Percentiles rank a stretch among this genome's conserved stretches.
Evolutionary conservation across 345 rosid genomes (phyloP).

Genomic region (Salix udensis): DNA sequence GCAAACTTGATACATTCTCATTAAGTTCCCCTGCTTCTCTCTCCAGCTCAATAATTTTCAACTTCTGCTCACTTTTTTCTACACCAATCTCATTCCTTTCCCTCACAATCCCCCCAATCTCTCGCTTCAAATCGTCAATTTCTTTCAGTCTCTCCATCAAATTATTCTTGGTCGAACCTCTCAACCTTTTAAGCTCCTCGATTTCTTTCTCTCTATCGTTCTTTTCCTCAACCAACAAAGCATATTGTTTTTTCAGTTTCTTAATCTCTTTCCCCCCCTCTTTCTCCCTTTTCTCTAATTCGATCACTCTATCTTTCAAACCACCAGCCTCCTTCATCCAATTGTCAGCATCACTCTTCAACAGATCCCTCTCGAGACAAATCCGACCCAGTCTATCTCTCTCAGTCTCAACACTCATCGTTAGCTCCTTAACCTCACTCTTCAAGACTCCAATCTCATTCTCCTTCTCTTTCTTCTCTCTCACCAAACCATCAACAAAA

Average conservation of each 20-base stretch:
- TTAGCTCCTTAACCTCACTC: constrained; percentile 26
- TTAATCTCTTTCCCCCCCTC: constrained; percentile 28
- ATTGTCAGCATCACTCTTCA: constrained; percentile 26
- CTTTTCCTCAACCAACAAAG: constrained; percentile 34
- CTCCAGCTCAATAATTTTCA: constrained; percentile 39
- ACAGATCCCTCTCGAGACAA: constrained; percentile 41
- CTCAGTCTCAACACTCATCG: constrained; percentile 32
- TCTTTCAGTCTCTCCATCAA: constrained; percentile 28
- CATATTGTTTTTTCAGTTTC: constrained; percentile 30
- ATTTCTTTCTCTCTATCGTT: constrained; percentile 20
- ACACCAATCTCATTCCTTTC: constrained; percentile 40
- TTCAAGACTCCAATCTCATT: constrained; percentile 35
- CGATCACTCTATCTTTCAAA: constrained; percentile 35
- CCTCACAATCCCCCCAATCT: constrained; percentile 30
- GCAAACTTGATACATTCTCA: constrained; percentile 26
- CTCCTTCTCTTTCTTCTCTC: constrained; percentile 37
- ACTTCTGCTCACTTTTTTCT: constrained; percentile 23
- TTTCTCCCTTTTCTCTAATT: constrained; percentile 37
- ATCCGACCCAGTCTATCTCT: constrained; percentile 26
- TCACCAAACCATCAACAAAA: constrained; percentile 25
- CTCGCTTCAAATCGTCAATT: constrained; percentile 30
- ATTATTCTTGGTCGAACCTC: constrained; percentile 29
- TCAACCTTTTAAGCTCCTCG: constrained; percentile 26
- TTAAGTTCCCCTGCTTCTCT: constrained; percentile 24
- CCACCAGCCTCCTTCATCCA: constrained; percentile 27